Conservation (phyloP, 345 rosid species). For the Turritis glabra region DNA sequence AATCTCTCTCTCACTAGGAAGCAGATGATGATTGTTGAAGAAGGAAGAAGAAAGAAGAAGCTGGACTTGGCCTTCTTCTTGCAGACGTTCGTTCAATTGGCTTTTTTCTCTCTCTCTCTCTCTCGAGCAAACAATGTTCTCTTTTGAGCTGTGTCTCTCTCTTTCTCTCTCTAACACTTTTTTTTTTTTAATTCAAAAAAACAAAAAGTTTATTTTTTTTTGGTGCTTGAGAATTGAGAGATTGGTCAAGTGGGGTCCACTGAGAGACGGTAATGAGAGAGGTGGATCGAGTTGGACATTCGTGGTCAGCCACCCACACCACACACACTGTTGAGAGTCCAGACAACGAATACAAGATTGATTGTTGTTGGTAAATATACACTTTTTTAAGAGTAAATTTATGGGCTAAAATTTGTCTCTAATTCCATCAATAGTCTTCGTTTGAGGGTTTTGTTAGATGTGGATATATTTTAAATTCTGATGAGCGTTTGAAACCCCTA, state of each 20-base stretch:
- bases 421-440: neutral
- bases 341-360: neutral
- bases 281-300: slow-evolving; percentile 43
- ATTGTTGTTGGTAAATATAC: neutral
- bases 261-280: slow-evolving; percentile 21
- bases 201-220: too few relatives aligned
- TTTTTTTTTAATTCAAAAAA: slow-evolving; percentile 4
- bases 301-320: slow-evolving; percentile 43
- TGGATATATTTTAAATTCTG: neutral
- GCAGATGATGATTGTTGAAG: slow-evolving; percentile 1
- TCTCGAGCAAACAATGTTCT: slow-evolving; percentile 19
- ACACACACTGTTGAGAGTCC: neutral
- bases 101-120: slow-evolving; percentile 27
- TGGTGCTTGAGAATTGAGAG: slow-evolving; percentile 32
- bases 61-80: slow-evolving; percentile 33
- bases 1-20: neutral
- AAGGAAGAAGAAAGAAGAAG: slow-evolving; percentile 12
- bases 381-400: slow-evolving; percentile 4
- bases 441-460: neutral
- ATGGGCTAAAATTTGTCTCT: slow-evolving; percentile 23
- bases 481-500: neutral
- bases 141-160: slow-evolving; percentile 40
- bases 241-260: slow-evolving; percentile 41
- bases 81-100: slow-evolving; percentile 43
- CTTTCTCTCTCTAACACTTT: slow-evolving; percentile 24